Percentiles rank a stretch among this genome's conserved stretches.
These are phyloP conservation scores for Spirogloea muscicola DNA, from an alignment of 139 green algal genomes.

Conservation along the genomic window DNA sequence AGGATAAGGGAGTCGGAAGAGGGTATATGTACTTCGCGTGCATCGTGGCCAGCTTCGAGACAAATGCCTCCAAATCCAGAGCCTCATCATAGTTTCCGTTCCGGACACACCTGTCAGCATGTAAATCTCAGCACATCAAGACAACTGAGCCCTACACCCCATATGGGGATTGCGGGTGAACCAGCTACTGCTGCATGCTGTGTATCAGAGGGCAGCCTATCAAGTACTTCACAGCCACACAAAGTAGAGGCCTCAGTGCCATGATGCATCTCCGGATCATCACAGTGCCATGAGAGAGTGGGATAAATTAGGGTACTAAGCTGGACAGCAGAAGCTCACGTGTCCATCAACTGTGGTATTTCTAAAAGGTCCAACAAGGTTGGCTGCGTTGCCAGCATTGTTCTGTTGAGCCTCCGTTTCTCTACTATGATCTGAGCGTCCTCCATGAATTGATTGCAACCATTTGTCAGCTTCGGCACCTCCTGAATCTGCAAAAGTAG, in stretches of 20 bases:
- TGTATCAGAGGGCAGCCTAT: no score
- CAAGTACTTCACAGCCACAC: no score
- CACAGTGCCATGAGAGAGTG: no score
- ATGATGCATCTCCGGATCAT: no score
- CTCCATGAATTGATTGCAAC: conserved; percentile 44
- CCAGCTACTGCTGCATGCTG: no score
- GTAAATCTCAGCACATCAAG: no score
- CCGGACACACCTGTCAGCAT: conserved; percentile 67
- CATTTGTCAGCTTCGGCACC: conserved; percentile 28
- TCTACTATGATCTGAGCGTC: conserved; percentile 44
- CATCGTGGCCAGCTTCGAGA: conserved; percentile 62
- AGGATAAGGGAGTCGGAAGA: conserved; percentile 1
- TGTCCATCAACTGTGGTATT: conserved; percentile 92
- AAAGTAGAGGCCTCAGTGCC: no score
- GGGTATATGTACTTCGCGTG: conserved; percentile 50
- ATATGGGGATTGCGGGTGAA: no score
- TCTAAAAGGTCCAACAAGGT: conserved; percentile 88
- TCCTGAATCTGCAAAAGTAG: conserved; percentile 31
- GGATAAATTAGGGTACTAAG: no score
- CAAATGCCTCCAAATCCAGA: conserved; percentile 81
- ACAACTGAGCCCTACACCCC: no score
- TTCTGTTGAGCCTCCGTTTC: conserved; percentile 39
- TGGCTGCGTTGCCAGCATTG: conserved; percentile 56
- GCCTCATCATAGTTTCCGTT: conserved; percentile 95
- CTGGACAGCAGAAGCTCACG: no score